Evolutionary conservation across 352 stramenopile genomes (phyloP).

Genomic region (Globisporangium perplexum): DNA sequence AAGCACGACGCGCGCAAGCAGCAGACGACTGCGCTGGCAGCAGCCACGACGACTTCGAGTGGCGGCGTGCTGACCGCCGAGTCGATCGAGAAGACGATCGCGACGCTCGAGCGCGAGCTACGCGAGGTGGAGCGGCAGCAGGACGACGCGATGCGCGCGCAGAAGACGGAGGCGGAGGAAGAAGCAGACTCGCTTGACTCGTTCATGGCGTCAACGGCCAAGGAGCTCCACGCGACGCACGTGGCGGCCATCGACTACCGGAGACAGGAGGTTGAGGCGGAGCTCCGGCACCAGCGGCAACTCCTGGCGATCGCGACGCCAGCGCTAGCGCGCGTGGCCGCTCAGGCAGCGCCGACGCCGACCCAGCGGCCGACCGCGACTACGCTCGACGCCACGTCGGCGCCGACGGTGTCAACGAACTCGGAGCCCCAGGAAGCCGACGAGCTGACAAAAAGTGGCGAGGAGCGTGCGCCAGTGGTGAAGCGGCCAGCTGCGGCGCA

Average conservation of each 20-base stretch:
- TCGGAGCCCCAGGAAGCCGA: not conserved
- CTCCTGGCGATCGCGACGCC: constrained; percentile 48
- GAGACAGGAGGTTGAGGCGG: constrained; percentile 24
- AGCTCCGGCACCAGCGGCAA: constrained; percentile 42
- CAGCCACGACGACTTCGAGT: not conserved
- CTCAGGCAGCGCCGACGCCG: not conserved
- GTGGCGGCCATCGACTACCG: constrained; percentile 17
- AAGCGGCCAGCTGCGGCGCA: not conserved
- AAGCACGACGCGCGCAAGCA: constrained; percentile 34
- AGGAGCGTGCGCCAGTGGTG: not conserved
- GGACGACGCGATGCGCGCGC: constrained; percentile 4
- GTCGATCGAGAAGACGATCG: constrained; percentile 42
- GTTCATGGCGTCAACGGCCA: constrained; percentile 57
- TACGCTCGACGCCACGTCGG: too few species aligned
- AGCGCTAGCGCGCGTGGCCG: constrained; percentile 21
- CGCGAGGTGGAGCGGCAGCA: constrained; percentile 22
- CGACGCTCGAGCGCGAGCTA: constrained; percentile 30
- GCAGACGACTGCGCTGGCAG: constrained; percentile 1
- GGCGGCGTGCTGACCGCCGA: constrained; percentile 44
- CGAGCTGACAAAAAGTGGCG: not conserved
- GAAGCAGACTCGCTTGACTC: constrained; percentile 50
- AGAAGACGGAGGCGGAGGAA: constrained; percentile 19
- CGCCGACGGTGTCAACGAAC: not conserved
- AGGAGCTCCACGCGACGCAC: constrained; percentile 36
- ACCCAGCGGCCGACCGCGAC: not conserved